A percentile compares a stretch with the other conserved stretches of the same genome.
Evolutionary conservation across 2,329 filamentous ascomycete species (phyloP).

Genomic region (Nemania sp.): DNA sequence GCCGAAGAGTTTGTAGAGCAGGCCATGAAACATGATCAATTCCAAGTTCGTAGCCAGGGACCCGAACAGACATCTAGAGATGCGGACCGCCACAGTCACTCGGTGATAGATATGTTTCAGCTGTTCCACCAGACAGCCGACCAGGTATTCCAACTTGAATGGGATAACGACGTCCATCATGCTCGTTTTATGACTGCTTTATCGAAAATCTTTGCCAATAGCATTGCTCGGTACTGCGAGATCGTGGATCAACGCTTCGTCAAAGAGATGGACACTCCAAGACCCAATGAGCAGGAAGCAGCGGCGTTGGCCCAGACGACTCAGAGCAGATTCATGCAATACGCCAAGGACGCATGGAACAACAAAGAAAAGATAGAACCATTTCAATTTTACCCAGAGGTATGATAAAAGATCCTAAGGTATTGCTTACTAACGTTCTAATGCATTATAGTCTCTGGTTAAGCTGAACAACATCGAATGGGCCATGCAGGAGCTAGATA

Average conservation of each 20-base stretch:
- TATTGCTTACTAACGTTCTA: slow-evolving; percentile 30
- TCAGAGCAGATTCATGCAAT: slow-evolving; percentile 90
- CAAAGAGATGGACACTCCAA: slow-evolving; percentile 90
- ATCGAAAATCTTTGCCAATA: slow-evolving; percentile 79
- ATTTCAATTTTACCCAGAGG: slow-evolving; percentile 94
- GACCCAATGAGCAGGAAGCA: slow-evolving; percentile 74
- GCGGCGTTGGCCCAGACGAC: slow-evolving; percentile 75
- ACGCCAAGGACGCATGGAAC: slow-evolving; percentile 91
- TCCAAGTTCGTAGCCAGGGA: slow-evolving; percentile 71
- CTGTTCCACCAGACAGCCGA: slow-evolving; percentile 92
- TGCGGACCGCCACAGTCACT: slow-evolving; percentile 87
- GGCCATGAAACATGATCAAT: slow-evolving; percentile 87
- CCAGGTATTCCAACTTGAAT: slow-evolving; percentile 81
- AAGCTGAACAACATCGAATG: slow-evolving; percentile 98
- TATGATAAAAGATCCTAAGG: slow-evolving; percentile 45
- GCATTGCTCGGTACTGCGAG: slow-evolving; percentile 89
- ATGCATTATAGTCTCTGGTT: slow-evolving; percentile 74
- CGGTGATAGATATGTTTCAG: slow-evolving; percentile 89
- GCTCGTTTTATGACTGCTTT: slow-evolving; percentile 97
- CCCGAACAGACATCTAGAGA: slow-evolving; percentile 68
- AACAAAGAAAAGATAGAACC: slow-evolving; percentile 92
- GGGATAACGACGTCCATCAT: slow-evolving; percentile 91
- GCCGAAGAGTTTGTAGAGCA: slow-evolving; percentile 85
- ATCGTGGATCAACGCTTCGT: slow-evolving; percentile 82
- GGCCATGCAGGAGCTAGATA: slow-evolving; percentile 88